These are phyloP conservation scores for Apiospora arundinis DNA, from an alignment of 2,329 filamentous ascomycete genomes.

Conservation along the genomic window DNA sequence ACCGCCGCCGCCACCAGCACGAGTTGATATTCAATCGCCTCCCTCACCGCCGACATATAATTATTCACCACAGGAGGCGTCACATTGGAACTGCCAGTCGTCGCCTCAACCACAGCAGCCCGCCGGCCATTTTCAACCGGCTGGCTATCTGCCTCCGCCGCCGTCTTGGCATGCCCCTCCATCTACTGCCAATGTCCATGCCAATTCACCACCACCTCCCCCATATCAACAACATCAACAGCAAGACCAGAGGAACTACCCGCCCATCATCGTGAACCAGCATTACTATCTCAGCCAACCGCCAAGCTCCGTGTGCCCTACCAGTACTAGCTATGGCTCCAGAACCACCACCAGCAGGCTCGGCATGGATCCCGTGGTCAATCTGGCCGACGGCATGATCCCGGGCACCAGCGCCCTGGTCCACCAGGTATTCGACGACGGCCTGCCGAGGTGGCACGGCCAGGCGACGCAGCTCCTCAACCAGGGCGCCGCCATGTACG, in stretches of 20 bases:
- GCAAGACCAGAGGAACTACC: constrained; percentile 31
- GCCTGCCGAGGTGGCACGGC: constrained; percentile 49
- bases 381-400: constrained; percentile 50
- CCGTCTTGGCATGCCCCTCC: constrained; percentile 29
- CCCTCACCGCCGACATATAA: background rate
- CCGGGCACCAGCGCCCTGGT: constrained; percentile 39
- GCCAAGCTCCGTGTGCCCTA: constrained; percentile 29
- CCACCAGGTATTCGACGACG: constrained; percentile 50
- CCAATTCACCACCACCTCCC: constrained; percentile 30
- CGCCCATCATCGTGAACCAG: constrained; percentile 58
- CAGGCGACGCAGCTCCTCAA: constrained; percentile 51
- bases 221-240: too few relatives aligned
- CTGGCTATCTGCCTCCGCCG: constrained; percentile 34
- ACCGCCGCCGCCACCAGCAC: background rate
- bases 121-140: constrained; percentile 26
- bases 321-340: constrained; percentile 26
- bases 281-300: constrained; percentile 53
- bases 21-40: background rate
- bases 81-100: background rate
- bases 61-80: background rate
- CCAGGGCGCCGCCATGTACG: constrained; percentile 56
- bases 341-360: constrained; percentile 41
- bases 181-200: constrained; percentile 2
- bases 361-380: constrained; percentile 48
- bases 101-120: background rate